Evolutionary conservation across 768 basidiomycete species (phyloP), one percentile per base, ranked within the genome.

Genomic region (Jaapia argillacea): DNA sequence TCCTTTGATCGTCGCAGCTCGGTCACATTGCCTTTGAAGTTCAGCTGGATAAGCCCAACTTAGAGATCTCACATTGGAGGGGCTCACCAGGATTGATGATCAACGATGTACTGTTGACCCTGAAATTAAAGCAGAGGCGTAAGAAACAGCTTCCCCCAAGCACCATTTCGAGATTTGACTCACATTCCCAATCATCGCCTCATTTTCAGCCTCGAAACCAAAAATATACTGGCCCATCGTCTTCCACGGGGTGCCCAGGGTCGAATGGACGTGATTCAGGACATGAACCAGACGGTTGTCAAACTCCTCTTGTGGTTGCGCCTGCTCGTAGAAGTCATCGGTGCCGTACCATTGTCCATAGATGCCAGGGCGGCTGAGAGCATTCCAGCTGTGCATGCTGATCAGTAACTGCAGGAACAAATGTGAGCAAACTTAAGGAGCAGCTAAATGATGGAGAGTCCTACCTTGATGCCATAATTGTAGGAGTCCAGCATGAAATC

Each of bases 401-500:
- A 51, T 53, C 12, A 54, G 33, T 4, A 53, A 43, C 50, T 52
- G 38, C 14, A 20, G 20, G 10, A 39, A n/a, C n/a, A n/a, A n/a
- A n/a, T n/a, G n/a, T n/a, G n/a, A n/a, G n/a, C 6, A 3, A 7
- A 16, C 24, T 20, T 2, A 26, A 26, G 40, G 26, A 3, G 14
- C 20, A 10, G 24, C 31, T 43, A 14, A 4, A 39, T 26, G 33
- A 26, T 14, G 22, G 35, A 36, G 22, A 25, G 16, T 12, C 43
- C 18, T 35, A 59, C 53, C 56, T 58, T 55, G 45, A 61, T 54
- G 43, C 64, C 64, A 38, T 59, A 54, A 2, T 50, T 46, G 24
- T 65, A 51, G 0, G 65, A 60, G 18, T 62, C 62, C 33, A 66
- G 47, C 65, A 68, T 68, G 40, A 68, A 53, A 24, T 60, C 61